Evolutionary conservation across 2,329 filamentous ascomycete genomes (phyloP), one percentile per base, ranked within the genome.

Genomic region (Fusarium sp.): DNA sequence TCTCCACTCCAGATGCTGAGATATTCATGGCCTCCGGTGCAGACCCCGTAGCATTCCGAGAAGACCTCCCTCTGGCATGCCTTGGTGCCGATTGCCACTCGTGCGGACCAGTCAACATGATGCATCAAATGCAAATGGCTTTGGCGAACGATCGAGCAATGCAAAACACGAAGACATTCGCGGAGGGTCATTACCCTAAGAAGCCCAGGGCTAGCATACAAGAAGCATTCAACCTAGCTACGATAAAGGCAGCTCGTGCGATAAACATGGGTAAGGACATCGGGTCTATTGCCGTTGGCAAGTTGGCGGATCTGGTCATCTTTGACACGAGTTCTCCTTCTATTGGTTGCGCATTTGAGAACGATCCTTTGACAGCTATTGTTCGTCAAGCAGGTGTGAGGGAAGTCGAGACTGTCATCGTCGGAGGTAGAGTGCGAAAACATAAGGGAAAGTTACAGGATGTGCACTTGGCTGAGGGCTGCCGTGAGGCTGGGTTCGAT

Each of bases 11-110:
- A 2, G 59, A 62, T 8, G 57, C 59, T 1, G 59, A 62, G 1
- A 56, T 62, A 1, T 56, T 56, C 26, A 62, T 62, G 57, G 36
- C 59, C 6, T 56, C 57, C 5, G 59, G 59, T 1, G 47, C 59
- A 37, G 36, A 62, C 7, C 59, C 59, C 1, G 41, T 62, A 6
- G 57, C 41, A 0, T 62, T 62, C 12, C 18, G 57, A 1, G 18
- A 46, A 20, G 59, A 62, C 2, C 57, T 62, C 3, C 59, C 59
- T 0, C 20, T 62, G 23, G 56, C 18, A 3, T 62, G 57, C 6
- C 47, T 62, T 0, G 59, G 59, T 4, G 59, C 57, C 1, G 59
- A 62, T 6, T 62, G 59, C 1, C 59, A 62, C 16, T 62, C 57
- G 0, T 62, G 59, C 3, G 59, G 59, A 3, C 59, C 57, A 11